phyloP scores from a whole-genome alignment of 1,284 basidiomycete species.

The Cryptococcus sp. region DNA sequence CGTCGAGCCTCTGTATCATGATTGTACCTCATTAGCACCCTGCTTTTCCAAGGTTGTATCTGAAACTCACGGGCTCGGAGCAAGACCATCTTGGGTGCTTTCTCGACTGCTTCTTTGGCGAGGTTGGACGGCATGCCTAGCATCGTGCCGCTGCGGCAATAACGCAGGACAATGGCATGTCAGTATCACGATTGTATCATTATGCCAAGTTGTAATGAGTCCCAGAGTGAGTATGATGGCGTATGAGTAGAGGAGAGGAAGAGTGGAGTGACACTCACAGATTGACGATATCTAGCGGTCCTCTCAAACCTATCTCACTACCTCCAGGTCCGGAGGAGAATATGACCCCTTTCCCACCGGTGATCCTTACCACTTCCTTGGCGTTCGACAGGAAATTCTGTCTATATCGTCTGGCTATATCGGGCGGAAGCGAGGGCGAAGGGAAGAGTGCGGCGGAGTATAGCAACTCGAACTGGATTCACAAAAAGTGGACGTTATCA shows the following conservation, averaged over 20 bases:
- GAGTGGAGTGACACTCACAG: conserved; percentile 29
- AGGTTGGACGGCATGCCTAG: conserved; percentile 53
- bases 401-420: conserved; percentile 34
- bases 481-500: not conserved
- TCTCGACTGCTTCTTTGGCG: conserved; percentile 47
- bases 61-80: conserved; percentile 49
- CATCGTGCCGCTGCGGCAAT: conserved; percentile 38
- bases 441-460: conserved; percentile 50
- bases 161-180: not conserved
- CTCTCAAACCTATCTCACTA: conserved; percentile 33
- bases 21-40: not conserved
- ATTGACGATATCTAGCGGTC: conserved; percentile 50
- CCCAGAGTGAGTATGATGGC: too few species aligned
- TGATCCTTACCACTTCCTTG: conserved; percentile 49
- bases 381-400: conserved; percentile 53
- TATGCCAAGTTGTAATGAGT: too few species aligned
- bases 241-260: too few species aligned
- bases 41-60: not conserved
- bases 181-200: not conserved
- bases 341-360: conserved; percentile 49
- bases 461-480: conserved; percentile 48
- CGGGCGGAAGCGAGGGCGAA: conserved; percentile 26
- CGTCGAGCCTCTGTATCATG: conserved; percentile 40
- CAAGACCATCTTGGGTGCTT: conserved; percentile 44
- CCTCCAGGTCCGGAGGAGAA: conserved; percentile 47